phyloP scores from a whole-genome alignment of 495 filamentous ascomycete genomes.

The Astrocystis sublimbata region DNA sequence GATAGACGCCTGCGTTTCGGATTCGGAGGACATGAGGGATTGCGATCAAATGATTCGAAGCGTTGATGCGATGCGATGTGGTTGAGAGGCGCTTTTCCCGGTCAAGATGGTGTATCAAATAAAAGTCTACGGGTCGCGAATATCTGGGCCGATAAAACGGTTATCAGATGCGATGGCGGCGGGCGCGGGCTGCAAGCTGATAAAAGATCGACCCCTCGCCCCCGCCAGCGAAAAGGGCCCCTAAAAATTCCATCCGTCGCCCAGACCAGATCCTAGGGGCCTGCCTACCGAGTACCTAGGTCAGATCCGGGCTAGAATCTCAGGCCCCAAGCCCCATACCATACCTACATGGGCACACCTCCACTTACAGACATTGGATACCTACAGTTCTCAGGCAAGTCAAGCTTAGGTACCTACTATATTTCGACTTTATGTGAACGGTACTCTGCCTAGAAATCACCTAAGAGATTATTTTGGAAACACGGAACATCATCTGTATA shows the following conservation, averaged over 20 bases:
- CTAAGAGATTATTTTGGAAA: too few relatives aligned
- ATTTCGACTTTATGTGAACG: too few relatives aligned
- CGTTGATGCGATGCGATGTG: neutral
- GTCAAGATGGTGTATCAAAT: neutral
- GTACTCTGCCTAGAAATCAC: too few relatives aligned
- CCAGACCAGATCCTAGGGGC: neutral
- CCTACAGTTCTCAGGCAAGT: too few relatives aligned
- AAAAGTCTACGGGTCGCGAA: neutral
- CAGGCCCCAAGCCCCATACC: too few relatives aligned
- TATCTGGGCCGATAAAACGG: slow-evolving; percentile 9
- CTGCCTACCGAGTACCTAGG: neutral
- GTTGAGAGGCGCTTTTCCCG: neutral
- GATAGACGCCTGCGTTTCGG: slow-evolving; percentile 43
- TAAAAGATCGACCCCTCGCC: slow-evolving; percentile 18
- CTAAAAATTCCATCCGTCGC: neutral
- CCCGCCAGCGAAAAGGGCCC: slow-evolving; percentile 3
- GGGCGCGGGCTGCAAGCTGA: neutral
- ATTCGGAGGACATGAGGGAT: slow-evolving; percentile 24
- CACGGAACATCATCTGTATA: too few relatives aligned
- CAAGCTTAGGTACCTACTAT: too few relatives aligned
- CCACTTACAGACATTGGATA: too few relatives aligned
- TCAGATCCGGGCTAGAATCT: neutral
- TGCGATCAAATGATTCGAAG: neutral
- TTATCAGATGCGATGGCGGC: slow-evolving; percentile 20
- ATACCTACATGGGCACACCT: too few relatives aligned